phyloP scores from a whole-genome alignment of 495 filamentous ascomycete genomes.

The Acidiella bohemica region DNA sequence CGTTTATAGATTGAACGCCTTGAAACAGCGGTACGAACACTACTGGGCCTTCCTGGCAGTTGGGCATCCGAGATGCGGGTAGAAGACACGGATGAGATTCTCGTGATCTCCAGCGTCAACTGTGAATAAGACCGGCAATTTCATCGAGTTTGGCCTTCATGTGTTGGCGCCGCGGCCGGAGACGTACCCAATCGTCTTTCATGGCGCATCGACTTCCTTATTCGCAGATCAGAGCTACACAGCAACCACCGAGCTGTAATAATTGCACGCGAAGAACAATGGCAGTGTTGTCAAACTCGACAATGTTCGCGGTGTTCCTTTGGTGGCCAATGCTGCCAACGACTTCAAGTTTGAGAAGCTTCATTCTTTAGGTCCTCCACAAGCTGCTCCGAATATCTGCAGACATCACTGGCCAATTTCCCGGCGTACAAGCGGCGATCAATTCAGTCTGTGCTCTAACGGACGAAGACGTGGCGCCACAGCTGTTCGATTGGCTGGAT shows the following conservation, averaged over 20 bases:
- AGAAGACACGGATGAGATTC: slow-evolving; percentile 2
- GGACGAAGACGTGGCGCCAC: slow-evolving; percentile 20
- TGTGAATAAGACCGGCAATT: slow-evolving; percentile 35
- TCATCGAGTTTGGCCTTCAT: slow-evolving; percentile 35
- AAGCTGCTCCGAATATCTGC: slow-evolving; percentile 41
- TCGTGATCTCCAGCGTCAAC: slow-evolving; percentile 20
- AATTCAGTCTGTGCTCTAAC: slow-evolving; percentile 35
- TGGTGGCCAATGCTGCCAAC: slow-evolving; percentile 26
- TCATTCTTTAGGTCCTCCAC: slow-evolving; percentile 52
- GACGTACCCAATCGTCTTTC: slow-evolving; percentile 32
- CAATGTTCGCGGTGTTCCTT: slow-evolving; percentile 43
- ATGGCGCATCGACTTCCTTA: slow-evolving; percentile 19
- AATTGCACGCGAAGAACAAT: slow-evolving; percentile 42
- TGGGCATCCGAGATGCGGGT: slow-evolving; percentile 8
- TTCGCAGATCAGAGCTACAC: slow-evolving; percentile 30
- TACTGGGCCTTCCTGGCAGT: slow-evolving; percentile 1
- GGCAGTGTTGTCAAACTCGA: slow-evolving; percentile 50
- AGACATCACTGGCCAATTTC: slow-evolving; percentile 30
- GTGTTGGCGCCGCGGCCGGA: slow-evolving; percentile 32
- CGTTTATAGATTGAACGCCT: slow-evolving; percentile 27
- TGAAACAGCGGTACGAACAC: background rate
- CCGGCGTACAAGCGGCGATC: slow-evolving; percentile 36
- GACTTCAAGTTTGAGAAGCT: slow-evolving; percentile 37
- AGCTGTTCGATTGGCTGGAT: slow-evolving; percentile 44
- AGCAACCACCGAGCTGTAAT: slow-evolving; percentile 36